Percentiles rank a stretch among this genome's conserved stretches.
Evolutionary conservation across 108 stramenopile species (phyloP).

Genomic region (Halocafeteria seosinensis): DNA sequence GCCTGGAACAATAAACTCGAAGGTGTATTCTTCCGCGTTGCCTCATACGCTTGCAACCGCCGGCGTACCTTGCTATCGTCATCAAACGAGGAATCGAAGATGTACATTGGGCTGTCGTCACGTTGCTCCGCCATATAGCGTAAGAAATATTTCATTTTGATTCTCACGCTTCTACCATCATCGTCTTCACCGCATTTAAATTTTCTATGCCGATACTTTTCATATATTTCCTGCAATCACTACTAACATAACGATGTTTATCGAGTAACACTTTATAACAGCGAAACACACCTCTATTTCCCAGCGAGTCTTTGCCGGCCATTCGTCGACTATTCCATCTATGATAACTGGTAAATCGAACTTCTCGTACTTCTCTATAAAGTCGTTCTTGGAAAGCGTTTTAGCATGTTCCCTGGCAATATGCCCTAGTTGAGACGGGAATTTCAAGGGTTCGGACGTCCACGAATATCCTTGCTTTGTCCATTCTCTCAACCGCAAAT

Average conservation of each 20-base stretch:
- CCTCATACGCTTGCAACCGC: too few species aligned
- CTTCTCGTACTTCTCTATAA: slow-evolving; percentile 25
- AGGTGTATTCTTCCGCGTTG: slow-evolving; percentile 11
- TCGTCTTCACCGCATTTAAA: slow-evolving; percentile 81
- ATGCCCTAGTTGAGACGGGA: too few species aligned
- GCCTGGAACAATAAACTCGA: too few species aligned
- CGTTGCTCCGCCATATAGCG: slow-evolving; percentile 50
- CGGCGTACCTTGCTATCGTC: slow-evolving; percentile 51
- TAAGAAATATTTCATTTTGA: slow-evolving; percentile 72
- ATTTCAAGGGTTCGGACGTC: too few species aligned
- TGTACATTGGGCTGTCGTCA: slow-evolving; percentile 90
- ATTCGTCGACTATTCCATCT: slow-evolving; percentile 25
- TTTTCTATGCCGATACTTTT: slow-evolving; percentile 15
- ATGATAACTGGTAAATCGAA: slow-evolving; percentile 26
- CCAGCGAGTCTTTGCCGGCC: slow-evolving; percentile 30
- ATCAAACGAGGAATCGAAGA: slow-evolving; percentile 80
- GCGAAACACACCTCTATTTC: too few species aligned
- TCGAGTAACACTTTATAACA: too few species aligned
- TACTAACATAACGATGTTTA: too few species aligned
- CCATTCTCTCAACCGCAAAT: too few species aligned
- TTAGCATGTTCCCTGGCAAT: slow-evolving; percentile 15
- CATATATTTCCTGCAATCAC: slow-evolving; percentile 8
- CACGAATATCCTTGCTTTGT: too few species aligned
- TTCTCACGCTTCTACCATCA: slow-evolving; percentile 68
- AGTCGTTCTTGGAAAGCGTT: slow-evolving; percentile 21